These are phyloP conservation scores for Drosera spatulata DNA, from an alignment of 179 eudicot genomes.

Conservation along the genomic window DNA sequence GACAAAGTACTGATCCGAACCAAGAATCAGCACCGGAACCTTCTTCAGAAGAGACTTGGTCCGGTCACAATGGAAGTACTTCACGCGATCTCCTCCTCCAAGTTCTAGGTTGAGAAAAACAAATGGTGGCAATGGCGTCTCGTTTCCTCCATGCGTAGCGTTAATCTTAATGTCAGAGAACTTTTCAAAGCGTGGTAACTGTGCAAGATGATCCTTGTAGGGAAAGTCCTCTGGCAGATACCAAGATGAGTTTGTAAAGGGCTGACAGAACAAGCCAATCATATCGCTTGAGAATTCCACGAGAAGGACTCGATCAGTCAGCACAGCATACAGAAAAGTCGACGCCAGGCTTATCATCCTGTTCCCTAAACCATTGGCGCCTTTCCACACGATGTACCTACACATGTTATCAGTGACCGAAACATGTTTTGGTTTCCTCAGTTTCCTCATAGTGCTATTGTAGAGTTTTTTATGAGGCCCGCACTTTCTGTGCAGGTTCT, in stretches of 20 bases:
- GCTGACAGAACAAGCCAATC: constrained; percentile 57
- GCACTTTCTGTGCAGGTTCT: constrained; percentile 22
- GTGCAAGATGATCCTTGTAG: constrained; percentile 20
- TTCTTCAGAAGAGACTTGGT: constrained; percentile 22
- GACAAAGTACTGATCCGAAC: constrained; percentile 43
- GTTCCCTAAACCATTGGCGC: constrained; percentile 66
- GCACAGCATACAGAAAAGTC: constrained; percentile 60
- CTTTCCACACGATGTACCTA: constrained; percentile 63
- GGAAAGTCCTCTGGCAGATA: constrained; percentile 54
- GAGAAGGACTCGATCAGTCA: constrained; percentile 60
- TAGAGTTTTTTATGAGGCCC: constrained; percentile 19
- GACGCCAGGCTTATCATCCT: constrained; percentile 59
- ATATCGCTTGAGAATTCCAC: constrained; percentile 53
- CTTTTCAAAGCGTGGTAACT: constrained; percentile 25
- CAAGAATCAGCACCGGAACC: constrained; percentile 30
- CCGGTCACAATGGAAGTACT: constrained; percentile 41
- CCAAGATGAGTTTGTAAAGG: constrained; percentile 66
- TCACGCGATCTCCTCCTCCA: constrained; percentile 31
- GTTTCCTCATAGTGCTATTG: constrained; percentile 5
- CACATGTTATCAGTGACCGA: constrained; percentile 10
- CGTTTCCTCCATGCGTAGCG: not conserved
- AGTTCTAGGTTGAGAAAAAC: constrained; percentile 37
- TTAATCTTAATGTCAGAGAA: constrained; percentile 12
- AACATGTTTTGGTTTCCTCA: constrained; percentile 5
- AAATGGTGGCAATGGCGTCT: constrained; percentile 6